These are phyloP conservation scores for Larix kaempferi DNA, from an alignment of 75 land plant species.

Conservation along the genomic window DNA sequence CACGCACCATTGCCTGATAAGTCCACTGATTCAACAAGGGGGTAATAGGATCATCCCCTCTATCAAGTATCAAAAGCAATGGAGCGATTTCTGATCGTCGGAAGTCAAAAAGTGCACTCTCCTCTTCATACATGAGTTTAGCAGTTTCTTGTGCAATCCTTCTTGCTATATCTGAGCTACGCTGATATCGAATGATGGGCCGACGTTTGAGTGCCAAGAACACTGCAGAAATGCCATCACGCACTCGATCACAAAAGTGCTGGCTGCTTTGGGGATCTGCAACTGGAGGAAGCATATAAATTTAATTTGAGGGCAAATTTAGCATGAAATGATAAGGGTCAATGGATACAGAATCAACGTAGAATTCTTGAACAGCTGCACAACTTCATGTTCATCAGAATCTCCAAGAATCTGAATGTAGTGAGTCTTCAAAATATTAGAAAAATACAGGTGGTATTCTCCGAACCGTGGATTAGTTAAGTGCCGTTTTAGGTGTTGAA, in stretches of 20 bases:
- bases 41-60: slow-evolving; percentile 98
- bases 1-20: slow-evolving; percentile 94
- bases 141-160: slow-evolving; percentile 85
- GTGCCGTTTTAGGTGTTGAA: too few species aligned
- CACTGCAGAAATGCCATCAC: slow-evolving; percentile 86
- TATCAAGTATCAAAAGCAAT: slow-evolving; percentile 77
- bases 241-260: slow-evolving; percentile 73
- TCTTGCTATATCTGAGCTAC: slow-evolving; percentile 80
- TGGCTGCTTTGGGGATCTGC: slow-evolving; percentile 73
- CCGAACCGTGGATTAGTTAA: too few species aligned
- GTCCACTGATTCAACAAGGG: slow-evolving; percentile 99
- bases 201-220: slow-evolving; percentile 84
- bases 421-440: too few species aligned
- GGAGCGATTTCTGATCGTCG: slow-evolving; percentile 88
- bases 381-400: too few species aligned
- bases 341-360: too few species aligned
- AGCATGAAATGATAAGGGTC: too few species aligned
- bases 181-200: slow-evolving; percentile 98
- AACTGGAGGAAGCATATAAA: too few species aligned
- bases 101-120: slow-evolving; percentile 96
- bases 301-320: too few species aligned
- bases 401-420: too few species aligned
- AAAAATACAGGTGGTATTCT: too few species aligned
- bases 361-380: too few species aligned
- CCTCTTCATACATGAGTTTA: slow-evolving; percentile 96